Evolutionary conservation across 495 filamentous ascomycete genomes (phyloP).

Genomic region (Glonium stellatum): DNA sequence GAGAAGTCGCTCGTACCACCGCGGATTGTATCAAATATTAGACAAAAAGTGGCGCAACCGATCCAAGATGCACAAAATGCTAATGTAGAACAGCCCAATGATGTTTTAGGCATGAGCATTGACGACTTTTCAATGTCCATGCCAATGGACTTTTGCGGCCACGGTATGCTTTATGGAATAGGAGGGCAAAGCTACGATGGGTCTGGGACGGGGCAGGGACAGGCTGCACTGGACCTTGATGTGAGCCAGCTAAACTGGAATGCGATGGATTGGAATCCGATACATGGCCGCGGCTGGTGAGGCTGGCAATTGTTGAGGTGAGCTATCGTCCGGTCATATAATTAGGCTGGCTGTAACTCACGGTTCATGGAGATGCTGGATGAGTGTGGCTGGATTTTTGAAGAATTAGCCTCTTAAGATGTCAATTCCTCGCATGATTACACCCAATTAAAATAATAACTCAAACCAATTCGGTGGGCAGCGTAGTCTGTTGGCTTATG

Average conservation of each 20-base stretch:
- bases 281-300: no score
- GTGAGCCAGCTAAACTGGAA: slow-evolving; percentile 34
- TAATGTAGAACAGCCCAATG: slow-evolving; percentile 17
- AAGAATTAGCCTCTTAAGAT: no score
- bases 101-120: slow-evolving; percentile 14
- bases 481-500: no score
- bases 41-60: slow-evolving; percentile 27
- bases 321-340: no score
- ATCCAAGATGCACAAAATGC: slow-evolving; percentile 4
- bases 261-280: slow-evolving; percentile 30
- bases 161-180: slow-evolving; percentile 17
- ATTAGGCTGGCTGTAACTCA: no score
- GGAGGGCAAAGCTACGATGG: slow-evolving; percentile 16
- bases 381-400: no score
- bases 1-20: slow-evolving; percentile 31
- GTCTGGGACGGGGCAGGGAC: slow-evolving; percentile 14
- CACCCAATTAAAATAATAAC: no score
- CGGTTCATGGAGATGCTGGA: no score
- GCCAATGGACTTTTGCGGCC: slow-evolving; percentile 16
- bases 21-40: slow-evolving; percentile 40
- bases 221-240: slow-evolving; percentile 22
- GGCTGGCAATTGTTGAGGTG: no score
- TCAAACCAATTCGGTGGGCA: no score
- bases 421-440: no score
- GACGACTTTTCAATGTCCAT: slow-evolving; percentile 22